phyloP scores from a whole-genome alignment of 352 stramenopile genomes.

The Globisporangium rhizosaccharum region DNA sequence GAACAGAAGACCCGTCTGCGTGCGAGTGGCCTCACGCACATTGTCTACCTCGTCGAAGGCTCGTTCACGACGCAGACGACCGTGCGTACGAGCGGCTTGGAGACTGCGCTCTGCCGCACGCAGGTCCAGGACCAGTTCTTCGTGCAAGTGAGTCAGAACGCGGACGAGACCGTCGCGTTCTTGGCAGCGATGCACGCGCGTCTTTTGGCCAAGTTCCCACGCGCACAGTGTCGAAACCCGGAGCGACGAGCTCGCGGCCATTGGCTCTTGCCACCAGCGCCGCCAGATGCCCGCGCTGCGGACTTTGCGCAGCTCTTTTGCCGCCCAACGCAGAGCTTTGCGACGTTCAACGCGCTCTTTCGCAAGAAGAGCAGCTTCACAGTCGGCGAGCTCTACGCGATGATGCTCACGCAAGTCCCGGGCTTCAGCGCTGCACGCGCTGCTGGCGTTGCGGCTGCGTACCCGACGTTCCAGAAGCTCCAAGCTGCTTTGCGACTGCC shows the following conservation, averaged over 20 bases:
- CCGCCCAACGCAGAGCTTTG: conserved; percentile 36
- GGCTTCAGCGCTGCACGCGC: conserved; percentile 55
- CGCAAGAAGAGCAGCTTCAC: conserved; percentile 73
- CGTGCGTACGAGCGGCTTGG: conserved; percentile 45
- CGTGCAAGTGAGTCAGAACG: conserved; percentile 68
- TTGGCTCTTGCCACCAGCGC: background rate
- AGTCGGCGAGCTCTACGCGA: conserved; percentile 69
- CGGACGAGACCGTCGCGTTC: conserved; percentile 76
- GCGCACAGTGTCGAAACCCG: conserved; percentile 24
- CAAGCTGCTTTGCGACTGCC: conserved; percentile 20
- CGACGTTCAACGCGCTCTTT: conserved; percentile 68
- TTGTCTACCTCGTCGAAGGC: conserved; percentile 84
- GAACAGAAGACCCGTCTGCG: conserved; percentile 74
- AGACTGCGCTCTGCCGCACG: conserved; percentile 72
- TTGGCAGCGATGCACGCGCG: conserved; percentile 58
- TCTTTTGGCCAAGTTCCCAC: conserved; percentile 52
- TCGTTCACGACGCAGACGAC: conserved; percentile 70
- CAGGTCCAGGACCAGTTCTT: conserved; percentile 84
- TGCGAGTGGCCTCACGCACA: conserved; percentile 59
- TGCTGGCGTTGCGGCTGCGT: conserved; percentile 29
- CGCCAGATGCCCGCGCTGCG: conserved; percentile 1
- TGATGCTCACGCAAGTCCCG: conserved; percentile 79
- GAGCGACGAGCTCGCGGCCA: conserved; percentile 11
- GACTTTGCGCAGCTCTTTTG: conserved; percentile 38
- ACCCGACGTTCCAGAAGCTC: conserved; percentile 51